phyloP scores from a whole-genome alignment of 2,329 filamentous ascomycete genomes.

The Fusarium hostae region DNA sequence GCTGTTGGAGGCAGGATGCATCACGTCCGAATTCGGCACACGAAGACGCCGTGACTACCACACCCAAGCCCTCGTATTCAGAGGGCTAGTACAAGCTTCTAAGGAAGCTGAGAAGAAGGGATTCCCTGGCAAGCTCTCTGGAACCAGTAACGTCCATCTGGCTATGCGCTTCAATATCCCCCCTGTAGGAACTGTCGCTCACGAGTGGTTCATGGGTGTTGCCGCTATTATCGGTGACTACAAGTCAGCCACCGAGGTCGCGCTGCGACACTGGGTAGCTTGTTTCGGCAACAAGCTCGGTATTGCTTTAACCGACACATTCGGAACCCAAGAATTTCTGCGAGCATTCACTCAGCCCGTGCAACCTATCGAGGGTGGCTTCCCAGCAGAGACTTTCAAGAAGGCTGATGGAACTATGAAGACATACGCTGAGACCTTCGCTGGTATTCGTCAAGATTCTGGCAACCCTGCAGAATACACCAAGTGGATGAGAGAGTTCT shows the following conservation, averaged over 20 bases:
- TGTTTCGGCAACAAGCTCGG: constrained; percentile 88
- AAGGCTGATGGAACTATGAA: constrained; percentile 56
- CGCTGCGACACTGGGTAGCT: constrained; percentile 87
- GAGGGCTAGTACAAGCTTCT: constrained; percentile 82
- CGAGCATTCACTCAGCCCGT: constrained; percentile 80
- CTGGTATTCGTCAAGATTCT: constrained; percentile 89
- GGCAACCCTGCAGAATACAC: constrained; percentile 86
- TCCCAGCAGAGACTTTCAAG: constrained; percentile 55
- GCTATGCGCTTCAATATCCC: constrained; percentile 90
- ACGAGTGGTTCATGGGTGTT: constrained; percentile 99
- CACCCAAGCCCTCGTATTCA: constrained; percentile 91
- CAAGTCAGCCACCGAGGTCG: constrained; percentile 82
- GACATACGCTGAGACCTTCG: constrained; percentile 84
- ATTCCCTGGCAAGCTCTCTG: constrained; percentile 78
- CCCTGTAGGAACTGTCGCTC: constrained; percentile 88
- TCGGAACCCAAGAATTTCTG: constrained; percentile 90
- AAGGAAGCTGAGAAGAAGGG: constrained; percentile 74
- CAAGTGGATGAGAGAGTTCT: constrained; percentile 82
- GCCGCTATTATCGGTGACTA: constrained; percentile 92
- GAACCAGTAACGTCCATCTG: constrained; percentile 96
- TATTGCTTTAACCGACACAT: constrained; percentile 95
- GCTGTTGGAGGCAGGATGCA: constrained; percentile 83
- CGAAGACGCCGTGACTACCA: constrained; percentile 91
- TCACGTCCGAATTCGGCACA: constrained; percentile 94
- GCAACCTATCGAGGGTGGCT: constrained; percentile 56